Evolutionary conservation across 805 yeast species (phyloP).

Genomic region (Candida nitratophila): DNA sequence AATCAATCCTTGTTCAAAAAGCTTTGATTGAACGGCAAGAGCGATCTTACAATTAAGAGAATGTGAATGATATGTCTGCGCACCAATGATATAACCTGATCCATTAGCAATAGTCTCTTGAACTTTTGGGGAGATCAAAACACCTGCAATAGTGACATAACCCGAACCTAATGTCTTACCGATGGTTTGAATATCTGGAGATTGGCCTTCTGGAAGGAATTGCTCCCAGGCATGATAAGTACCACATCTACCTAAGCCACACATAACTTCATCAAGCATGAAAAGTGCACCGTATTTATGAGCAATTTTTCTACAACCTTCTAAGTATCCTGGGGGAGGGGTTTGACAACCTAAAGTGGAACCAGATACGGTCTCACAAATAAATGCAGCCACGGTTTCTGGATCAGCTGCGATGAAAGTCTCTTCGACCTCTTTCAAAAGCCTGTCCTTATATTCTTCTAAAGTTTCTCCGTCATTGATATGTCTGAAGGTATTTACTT

Average conservation of each 20-base stretch:
- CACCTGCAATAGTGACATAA: constrained; percentile 43
- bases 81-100: constrained; percentile 34
- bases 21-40: constrained; percentile 38
- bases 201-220: constrained; percentile 23
- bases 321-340: constrained; percentile 38
- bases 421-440: constrained; percentile 35
- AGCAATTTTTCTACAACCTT: constrained; percentile 37
- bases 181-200: constrained; percentile 43
- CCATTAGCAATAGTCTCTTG: constrained; percentile 31
- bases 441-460: constrained; percentile 30
- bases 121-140: constrained; percentile 35
- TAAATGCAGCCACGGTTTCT: constrained; percentile 33
- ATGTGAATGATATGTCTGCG: constrained; percentile 47
- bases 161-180: constrained; percentile 50
- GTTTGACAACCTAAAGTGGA: constrained; percentile 38
- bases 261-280: constrained; percentile 48
- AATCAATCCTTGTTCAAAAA: constrained; percentile 28
- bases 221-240: constrained; percentile 42
- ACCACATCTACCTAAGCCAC: constrained; percentile 49
- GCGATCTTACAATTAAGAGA: constrained; percentile 41
- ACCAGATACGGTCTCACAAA: constrained; percentile 40
- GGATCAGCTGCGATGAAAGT: constrained; percentile 33
- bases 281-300: constrained; percentile 43
- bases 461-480: constrained; percentile 27
- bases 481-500: constrained; percentile 27